A percentile compares a stretch with the other conserved stretches of the same genome.
phyloP scores from a whole-genome alignment of 208 protist genomes.

The Acanthamoeba polyphaga region DNA sequence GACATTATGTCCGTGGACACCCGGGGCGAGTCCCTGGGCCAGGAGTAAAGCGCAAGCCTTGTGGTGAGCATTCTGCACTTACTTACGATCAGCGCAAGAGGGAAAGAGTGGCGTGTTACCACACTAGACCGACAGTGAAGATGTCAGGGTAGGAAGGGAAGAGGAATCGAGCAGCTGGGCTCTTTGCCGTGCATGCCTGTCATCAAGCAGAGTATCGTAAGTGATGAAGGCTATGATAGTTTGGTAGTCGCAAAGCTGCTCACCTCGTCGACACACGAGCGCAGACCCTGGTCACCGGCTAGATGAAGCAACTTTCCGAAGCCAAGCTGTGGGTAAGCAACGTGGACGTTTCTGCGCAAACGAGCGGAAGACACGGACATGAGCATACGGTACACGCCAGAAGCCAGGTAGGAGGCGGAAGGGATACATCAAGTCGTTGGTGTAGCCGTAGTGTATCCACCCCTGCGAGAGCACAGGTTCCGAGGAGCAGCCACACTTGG shows the following conservation, averaged over 20 bases:
- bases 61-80: neutral
- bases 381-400: neutral
- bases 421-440: neutral
- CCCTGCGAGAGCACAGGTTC: neutral
- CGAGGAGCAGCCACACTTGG: neutral
- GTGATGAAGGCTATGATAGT: neutral
- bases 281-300: neutral
- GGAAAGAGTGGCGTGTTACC: neutral
- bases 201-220: neutral
- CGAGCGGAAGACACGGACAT: neutral
- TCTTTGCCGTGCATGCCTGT: neutral
- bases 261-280: constrained; percentile 30
- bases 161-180: neutral
- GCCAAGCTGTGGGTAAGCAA: neutral
- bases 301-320: neutral
- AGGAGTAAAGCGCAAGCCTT: neutral
- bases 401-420: neutral
- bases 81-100: neutral
- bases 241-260: neutral
- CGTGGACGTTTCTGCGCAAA: neutral
- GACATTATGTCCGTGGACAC: neutral
- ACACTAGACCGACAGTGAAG: constrained; percentile 15
- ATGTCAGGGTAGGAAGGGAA: constrained; percentile 25
- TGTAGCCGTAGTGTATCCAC: constrained; percentile 20
- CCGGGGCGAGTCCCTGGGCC: neutral